These are phyloP conservation scores for Boletus tylopilopsis DNA, from an alignment of 768 basidiomycete genomes.

Conservation along the genomic window DNA sequence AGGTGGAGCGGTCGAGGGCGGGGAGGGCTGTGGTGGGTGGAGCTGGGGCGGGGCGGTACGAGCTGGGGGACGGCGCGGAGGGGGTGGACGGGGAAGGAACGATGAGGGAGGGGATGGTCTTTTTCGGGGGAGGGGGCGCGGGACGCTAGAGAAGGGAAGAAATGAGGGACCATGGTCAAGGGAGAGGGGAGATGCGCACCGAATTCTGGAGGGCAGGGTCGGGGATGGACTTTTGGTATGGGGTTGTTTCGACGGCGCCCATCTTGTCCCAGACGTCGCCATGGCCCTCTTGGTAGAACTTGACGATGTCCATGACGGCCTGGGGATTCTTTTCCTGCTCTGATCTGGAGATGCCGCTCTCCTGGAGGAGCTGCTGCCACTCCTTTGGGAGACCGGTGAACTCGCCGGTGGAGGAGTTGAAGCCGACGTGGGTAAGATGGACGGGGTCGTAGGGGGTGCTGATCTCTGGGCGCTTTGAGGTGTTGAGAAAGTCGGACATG, in stretches of 20 bases:
- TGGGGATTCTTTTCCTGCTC: constrained; percentile 99
- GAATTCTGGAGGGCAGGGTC: constrained; percentile 55
- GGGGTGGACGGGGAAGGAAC: constrained; percentile 29
- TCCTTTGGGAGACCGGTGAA: constrained; percentile 97
- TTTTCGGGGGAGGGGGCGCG: constrained; percentile 42
- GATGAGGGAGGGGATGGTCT: constrained; percentile 26
- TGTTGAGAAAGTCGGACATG: constrained; percentile 74
- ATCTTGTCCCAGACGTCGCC: constrained; percentile 86
- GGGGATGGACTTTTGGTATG: constrained; percentile 28
- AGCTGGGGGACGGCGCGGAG: constrained; percentile 38
- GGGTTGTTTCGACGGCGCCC: constrained; percentile 46
- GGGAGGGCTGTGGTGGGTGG: constrained; percentile 63
- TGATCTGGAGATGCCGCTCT: constrained; percentile 87
- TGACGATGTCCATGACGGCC: constrained; percentile 98
- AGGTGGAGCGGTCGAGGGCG: constrained; percentile 81
- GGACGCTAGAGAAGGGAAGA: constrained; percentile 29
- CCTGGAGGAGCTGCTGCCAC: constrained; percentile 96
- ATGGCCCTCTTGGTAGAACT: constrained; percentile 92
- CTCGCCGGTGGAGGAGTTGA: constrained; percentile 98
- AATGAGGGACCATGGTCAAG: too few species aligned
- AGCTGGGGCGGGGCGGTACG: constrained; percentile 73
- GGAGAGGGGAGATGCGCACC: constrained; percentile 42
- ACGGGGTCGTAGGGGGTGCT: constrained; percentile 98
- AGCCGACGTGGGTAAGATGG: constrained; percentile 98
- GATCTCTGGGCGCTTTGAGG: constrained; percentile 81